These are phyloP conservation scores for Stereum hirsutum DNA, from an alignment of 1,284 basidiomycete genomes.

Conservation along the genomic window DNA sequence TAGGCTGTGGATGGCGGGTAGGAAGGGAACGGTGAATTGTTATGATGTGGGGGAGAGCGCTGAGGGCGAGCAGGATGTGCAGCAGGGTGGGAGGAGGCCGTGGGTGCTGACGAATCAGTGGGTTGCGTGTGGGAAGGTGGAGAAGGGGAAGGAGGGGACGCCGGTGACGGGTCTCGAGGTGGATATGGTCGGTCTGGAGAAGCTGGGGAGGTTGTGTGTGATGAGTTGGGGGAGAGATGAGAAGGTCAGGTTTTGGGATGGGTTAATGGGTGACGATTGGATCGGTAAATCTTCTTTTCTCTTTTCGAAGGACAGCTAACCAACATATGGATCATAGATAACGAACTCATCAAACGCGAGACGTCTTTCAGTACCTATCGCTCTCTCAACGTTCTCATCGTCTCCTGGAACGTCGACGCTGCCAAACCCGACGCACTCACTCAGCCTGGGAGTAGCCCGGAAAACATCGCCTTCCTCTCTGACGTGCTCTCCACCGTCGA, in stretches of 20 bases:
- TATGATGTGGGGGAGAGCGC: constrained; percentile 66
- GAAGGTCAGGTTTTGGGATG: constrained; percentile 82
- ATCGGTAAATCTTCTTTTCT: constrained; percentile 48
- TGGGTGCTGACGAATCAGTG: constrained; percentile 89
- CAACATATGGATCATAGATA: constrained; percentile 35
- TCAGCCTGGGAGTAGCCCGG: constrained; percentile 37
- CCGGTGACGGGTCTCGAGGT: constrained; percentile 67
- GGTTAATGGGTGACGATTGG: constrained; percentile 78
- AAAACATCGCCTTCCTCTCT: constrained; percentile 67
- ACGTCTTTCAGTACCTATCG: constrained; percentile 74
- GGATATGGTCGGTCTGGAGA: constrained; percentile 66
- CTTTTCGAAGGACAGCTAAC: constrained; percentile 1
- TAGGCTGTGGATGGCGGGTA: constrained; percentile 77
- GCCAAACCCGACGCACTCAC: constrained; percentile 71
- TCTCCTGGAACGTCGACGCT: constrained; percentile 93
- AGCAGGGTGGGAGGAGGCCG: no score
- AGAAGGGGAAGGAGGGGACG: constrained; percentile 74
- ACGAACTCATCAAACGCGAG: constrained; percentile 70
- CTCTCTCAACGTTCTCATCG: constrained; percentile 70
- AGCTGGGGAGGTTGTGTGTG: constrained; percentile 58
- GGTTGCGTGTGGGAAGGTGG: no score
- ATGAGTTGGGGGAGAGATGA: constrained; percentile 77
- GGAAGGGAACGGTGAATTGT: constrained; percentile 78
- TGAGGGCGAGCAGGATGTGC: no score
- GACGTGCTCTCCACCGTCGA: constrained; percentile 64